A percentile compares a stretch with the other conserved stretches of the same genome.
Evolutionary conservation across 768 basidiomycete genomes (phyloP).

Genomic region (Trametes meyenii): DNA sequence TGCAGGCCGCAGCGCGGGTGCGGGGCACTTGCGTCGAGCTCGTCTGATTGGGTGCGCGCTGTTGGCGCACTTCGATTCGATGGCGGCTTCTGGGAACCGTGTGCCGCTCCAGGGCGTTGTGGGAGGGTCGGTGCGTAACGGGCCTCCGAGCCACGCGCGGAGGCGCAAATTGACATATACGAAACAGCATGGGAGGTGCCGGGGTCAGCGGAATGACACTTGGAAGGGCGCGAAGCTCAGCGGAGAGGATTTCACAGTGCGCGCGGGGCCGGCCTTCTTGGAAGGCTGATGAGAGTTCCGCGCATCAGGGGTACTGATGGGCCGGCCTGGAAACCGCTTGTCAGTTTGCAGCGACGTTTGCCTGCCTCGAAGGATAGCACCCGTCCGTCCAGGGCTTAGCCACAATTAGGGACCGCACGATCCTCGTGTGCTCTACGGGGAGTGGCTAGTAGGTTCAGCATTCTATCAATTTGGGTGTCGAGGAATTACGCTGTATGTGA

Average conservation of each 20-base stretch:
- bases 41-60: not conserved
- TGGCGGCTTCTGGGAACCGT: too few species aligned
- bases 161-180: not conserved
- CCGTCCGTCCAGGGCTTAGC: not conserved
- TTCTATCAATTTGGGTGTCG: too few species aligned
- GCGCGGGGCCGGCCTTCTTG: conserved; percentile 4
- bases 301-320: conserved; percentile 15
- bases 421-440: not conserved
- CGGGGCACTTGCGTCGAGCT: not conserved
- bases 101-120: too few species aligned
- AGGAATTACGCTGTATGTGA: too few species aligned
- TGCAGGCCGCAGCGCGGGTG: not conserved
- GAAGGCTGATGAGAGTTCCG: conserved; percentile 4
- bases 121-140: too few species aligned
- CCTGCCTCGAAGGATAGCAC: not conserved
- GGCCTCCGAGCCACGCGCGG: not conserved
- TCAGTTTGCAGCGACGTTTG: not conserved
- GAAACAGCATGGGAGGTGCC: not conserved
- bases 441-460: not conserved
- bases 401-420: too few species aligned
- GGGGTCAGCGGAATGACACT: conserved; percentile 4
- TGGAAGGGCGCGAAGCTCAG: conserved; percentile 5
- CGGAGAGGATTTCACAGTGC: not conserved
- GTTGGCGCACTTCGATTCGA: too few species aligned
- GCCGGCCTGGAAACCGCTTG: not conserved